Evolutionary conservation across 2,329 filamentous ascomycete genomes (phyloP).

Genomic region (Tolypocladium inflatum): DNA sequence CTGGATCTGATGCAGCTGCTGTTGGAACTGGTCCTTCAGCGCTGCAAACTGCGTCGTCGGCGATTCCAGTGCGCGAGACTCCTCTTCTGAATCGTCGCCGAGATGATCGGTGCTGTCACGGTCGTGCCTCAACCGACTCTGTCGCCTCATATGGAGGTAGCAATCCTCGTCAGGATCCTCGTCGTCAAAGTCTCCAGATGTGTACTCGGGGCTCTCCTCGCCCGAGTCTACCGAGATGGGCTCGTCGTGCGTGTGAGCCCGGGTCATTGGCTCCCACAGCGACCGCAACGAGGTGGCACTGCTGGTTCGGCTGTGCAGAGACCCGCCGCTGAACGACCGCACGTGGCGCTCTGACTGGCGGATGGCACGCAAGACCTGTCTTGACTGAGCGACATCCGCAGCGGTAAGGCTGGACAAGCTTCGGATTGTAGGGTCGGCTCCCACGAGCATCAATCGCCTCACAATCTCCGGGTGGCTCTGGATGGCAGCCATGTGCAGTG

Average conservation of each 20-base stretch:
- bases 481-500: conserved; percentile 73
- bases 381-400: conserved; percentile 59
- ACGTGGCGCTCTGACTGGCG: conserved; percentile 51
- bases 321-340: conserved; percentile 56
- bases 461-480: conserved; percentile 70
- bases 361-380: conserved; percentile 54
- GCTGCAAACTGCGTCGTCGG: conserved; percentile 56
- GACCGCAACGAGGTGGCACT: conserved; percentile 60
- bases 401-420: conserved; percentile 63
- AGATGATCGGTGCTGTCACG: conserved; percentile 22
- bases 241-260: conserved; percentile 21
- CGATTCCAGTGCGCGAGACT: conserved; percentile 31
- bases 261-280: conserved; percentile 48
- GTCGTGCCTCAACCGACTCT: conserved; percentile 16
- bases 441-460: conserved; percentile 60
- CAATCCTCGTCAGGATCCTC: conserved; percentile 28
- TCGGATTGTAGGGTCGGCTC: conserved; percentile 61
- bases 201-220: conserved; percentile 34
- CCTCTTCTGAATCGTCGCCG: conserved; percentile 27
- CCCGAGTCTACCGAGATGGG: conserved; percentile 31
- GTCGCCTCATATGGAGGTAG: conserved; percentile 25
- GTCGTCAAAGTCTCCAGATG: conserved; percentile 33
- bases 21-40: conserved; percentile 62
- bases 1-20: conserved; percentile 69
- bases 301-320: conserved; percentile 50